phyloP scores from a whole-genome alignment of 2,329 filamentous ascomycete genomes.

The Aureobasidium mangrovei region DNA sequence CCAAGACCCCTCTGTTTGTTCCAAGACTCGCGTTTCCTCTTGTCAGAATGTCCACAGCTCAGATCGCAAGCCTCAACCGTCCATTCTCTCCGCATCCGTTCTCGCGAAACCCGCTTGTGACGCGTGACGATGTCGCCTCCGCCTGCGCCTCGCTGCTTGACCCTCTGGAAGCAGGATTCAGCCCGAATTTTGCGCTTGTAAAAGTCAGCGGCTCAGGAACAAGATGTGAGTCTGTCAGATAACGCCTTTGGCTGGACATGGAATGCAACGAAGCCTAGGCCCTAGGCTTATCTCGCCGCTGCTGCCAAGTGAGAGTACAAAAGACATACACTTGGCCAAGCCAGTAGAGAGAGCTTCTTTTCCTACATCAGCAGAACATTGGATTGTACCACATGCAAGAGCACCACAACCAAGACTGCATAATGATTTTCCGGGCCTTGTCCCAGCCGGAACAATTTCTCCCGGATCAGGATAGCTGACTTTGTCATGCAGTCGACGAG shows the following conservation, averaged over 20 bases:
- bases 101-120: conserved; percentile 33
- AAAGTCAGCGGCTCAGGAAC: conserved; percentile 64
- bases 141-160: conserved; percentile 51
- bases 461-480: neutral
- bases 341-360: neutral
- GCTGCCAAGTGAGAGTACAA: neutral
- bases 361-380: neutral
- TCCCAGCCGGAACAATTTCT: neutral
- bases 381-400: neutral
- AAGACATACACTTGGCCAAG: neutral
- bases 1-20: neutral
- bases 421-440: neutral
- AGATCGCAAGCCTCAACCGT: conserved; percentile 32
- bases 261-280: no score
- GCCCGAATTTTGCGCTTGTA: conserved; percentile 54
- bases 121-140: conserved; percentile 33
- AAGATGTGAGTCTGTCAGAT: conserved; percentile 37
- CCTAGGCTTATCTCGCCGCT: no score
- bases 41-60: conserved; percentile 15
- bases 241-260: neutral
- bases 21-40: neutral
- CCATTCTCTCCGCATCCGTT: conserved; percentile 35
- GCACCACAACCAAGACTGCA: neutral
- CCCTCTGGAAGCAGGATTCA: conserved; percentile 64
- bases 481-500: conserved; percentile 50